phyloP scores from a whole-genome alignment of 116 monocot genomes.

The Posidonia oceanica region DNA sequence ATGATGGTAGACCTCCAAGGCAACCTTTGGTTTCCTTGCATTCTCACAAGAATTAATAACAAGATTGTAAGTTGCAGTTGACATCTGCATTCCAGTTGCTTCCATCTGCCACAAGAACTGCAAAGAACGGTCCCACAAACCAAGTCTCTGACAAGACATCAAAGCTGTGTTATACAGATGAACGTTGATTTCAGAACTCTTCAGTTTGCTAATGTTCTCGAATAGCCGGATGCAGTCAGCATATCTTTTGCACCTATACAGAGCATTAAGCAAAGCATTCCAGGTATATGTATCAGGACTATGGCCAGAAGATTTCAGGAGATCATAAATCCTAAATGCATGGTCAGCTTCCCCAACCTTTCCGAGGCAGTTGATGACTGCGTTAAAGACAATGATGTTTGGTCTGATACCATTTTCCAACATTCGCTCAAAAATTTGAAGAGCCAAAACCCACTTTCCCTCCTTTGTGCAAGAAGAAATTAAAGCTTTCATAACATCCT shows the following conservation, averaged over 20 bases:
- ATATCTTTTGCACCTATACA: conserved; percentile 50
- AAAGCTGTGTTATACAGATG: conserved; percentile 65
- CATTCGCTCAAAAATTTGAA: conserved; percentile 57
- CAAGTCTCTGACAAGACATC: conserved; percentile 70
- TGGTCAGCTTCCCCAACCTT: conserved; percentile 57
- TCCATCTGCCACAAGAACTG: conserved; percentile 95
- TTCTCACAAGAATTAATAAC: conserved; percentile 75
- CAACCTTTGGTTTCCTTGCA: conserved; percentile 75
- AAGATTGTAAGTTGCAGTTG: conserved; percentile 66
- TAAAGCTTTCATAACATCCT: conserved; percentile 77
- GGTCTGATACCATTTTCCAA: conserved; percentile 47
- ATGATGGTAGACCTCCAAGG: conserved; percentile 64
- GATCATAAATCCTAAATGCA: conserved; percentile 59
- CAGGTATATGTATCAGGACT: conserved; percentile 76
- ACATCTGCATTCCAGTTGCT: conserved; percentile 40
- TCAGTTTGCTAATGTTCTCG: conserved; percentile 30
- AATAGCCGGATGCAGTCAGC: conserved; percentile 52
- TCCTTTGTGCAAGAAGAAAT: conserved; percentile 76
- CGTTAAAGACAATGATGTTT: conserved; percentile 58
- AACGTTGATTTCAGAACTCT: conserved; percentile 21
- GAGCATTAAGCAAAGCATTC: conserved; percentile 63
- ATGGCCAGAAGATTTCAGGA: conserved; percentile 46
- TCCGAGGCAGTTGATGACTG: conserved; percentile 84
- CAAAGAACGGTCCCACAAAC: conserved; percentile 70
- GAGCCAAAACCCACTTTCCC: conserved; percentile 63